These are phyloP conservation scores for Cornus florida DNA, from an alignment of 148 eudicot species.

Conservation along the genomic window DNA sequence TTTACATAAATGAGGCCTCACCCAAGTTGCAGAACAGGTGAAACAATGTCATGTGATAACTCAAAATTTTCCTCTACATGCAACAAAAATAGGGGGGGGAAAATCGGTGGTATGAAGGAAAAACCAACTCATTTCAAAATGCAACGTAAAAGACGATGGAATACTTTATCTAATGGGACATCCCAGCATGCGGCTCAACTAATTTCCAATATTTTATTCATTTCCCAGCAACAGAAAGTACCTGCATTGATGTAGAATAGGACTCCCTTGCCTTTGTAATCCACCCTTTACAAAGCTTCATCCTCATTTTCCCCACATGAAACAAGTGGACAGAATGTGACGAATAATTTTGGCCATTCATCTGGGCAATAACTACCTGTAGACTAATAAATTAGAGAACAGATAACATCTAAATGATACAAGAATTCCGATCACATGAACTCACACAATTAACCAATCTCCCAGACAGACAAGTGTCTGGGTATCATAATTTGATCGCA, in stretches of 20 bases:
- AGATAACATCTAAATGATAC: neutral
- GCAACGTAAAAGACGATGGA: neutral
- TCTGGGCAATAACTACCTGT: conserved; percentile 90
- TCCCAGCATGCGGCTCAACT: neutral
- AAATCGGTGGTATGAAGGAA: neutral
- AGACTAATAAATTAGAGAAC: conserved; percentile 8
- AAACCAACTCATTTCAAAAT: neutral
- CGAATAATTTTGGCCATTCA: conserved; percentile 91
- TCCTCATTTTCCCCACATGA: conserved; percentile 79
- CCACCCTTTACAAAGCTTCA: conserved; percentile 93
- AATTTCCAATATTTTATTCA: neutral
- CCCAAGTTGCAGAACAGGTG: too few species aligned
- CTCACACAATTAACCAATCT: neutral
- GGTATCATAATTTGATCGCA: too few species aligned
- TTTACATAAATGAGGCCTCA: neutral
- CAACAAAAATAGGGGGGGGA: neutral
- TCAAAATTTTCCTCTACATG: neutral
- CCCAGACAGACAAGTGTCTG: neutral
- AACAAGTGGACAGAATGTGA: conserved; percentile 77
- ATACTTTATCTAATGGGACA: neutral
- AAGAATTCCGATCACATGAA: conserved; percentile 1
- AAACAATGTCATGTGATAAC: neutral
- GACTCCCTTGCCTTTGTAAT: conserved; percentile 88
- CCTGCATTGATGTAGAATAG: conserved; percentile 91
- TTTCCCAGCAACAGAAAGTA: conserved; percentile 11